These are phyloP conservation scores for Sporothrix inflata DNA, from an alignment of 2,329 filamentous ascomycete genomes.

Conservation along the genomic window DNA sequence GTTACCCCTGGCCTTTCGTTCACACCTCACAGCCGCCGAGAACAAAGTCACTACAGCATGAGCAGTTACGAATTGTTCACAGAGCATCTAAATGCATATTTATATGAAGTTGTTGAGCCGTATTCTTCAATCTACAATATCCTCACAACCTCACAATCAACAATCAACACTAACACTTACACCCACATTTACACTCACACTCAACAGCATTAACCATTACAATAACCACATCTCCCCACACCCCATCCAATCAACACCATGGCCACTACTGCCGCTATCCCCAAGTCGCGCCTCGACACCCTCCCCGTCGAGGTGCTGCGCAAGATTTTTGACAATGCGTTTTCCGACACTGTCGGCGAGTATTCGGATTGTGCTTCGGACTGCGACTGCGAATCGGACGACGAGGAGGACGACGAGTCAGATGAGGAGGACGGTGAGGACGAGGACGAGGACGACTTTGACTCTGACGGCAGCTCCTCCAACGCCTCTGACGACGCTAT, in stretches of 20 bases:
- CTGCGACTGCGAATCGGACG: background rate
- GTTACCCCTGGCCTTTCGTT: background rate
- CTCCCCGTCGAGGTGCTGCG: conserved; percentile 13
- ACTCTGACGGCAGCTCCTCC: too few relatives aligned
- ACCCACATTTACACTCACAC: background rate
- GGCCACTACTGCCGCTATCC: background rate
- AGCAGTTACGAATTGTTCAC: background rate
- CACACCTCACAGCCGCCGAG: background rate
- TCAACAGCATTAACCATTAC: background rate
- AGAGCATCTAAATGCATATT: background rate
- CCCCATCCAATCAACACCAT: background rate
- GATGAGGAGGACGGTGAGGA: background rate
- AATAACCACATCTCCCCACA: background rate
- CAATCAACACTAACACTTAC: background rate
- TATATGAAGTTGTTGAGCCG: background rate
- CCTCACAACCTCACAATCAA: background rate
- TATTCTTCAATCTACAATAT: background rate
- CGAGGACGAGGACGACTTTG: background rate
- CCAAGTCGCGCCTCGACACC: conserved; percentile 4
- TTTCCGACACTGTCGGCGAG: background rate
- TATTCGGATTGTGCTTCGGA: background rate
- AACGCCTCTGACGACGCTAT: too few relatives aligned
- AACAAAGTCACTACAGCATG: background rate
- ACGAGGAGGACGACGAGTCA: background rate
- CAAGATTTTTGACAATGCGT: background rate